phyloP scores from a whole-genome alignment of 805 yeast species.

The Saccharomycopsis fermentans region DNA sequence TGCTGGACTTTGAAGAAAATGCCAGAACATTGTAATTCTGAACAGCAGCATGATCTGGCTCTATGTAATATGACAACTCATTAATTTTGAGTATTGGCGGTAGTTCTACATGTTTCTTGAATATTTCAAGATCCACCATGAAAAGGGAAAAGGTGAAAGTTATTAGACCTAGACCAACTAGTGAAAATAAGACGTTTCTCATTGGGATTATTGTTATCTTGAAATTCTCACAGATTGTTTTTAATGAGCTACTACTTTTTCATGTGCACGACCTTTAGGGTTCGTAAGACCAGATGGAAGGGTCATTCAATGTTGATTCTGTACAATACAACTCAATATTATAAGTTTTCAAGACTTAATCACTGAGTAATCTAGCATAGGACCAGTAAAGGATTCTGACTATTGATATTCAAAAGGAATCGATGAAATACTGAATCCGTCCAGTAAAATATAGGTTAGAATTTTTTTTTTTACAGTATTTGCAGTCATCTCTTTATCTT shows the following conservation, averaged over 20 bases:
- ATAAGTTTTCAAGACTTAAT: no score
- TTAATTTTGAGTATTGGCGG: background rate
- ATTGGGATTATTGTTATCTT: background rate
- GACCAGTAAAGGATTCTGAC: no score
- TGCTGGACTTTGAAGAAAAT: background rate
- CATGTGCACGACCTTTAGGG: no score
- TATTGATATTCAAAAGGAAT: no score
- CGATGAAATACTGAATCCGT: no score
- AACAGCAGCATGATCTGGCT: background rate
- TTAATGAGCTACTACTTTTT: no score
- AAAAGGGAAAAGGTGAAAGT: background rate
- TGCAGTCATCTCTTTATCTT: background rate
- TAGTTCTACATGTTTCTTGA: background rate
- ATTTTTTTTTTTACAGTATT: background rate
- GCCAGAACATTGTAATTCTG: background rate
- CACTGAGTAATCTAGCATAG: no score
- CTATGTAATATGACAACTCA: background rate
- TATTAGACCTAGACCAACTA: background rate
- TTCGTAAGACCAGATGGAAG: no score
- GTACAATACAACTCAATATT: no score
- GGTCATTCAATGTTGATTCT: no score
- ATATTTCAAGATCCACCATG: background rate
- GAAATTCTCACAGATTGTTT: background rate
- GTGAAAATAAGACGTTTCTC: background rate
- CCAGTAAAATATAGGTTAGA: background rate